Percentiles rank a stretch among this genome's conserved stretches.
phyloP scores from a whole-genome alignment of 2,329 filamentous ascomycete species.

The Arthrocladium fulminans region DNA sequence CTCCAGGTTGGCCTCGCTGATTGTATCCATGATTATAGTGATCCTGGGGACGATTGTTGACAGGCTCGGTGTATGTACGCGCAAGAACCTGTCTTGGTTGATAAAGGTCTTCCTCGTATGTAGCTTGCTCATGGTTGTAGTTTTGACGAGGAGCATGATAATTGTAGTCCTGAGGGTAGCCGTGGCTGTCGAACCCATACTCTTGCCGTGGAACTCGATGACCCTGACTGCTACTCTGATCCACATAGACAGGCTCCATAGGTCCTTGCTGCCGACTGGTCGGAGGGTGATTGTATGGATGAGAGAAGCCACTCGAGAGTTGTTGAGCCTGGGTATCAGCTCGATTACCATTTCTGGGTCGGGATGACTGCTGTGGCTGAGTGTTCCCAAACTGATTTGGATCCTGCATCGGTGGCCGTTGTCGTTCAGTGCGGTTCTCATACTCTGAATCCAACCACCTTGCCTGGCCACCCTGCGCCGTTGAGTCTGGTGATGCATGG shows the following conservation, averaged over 20 bases:
- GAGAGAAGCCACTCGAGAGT: not conserved
- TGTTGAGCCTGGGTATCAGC: not conserved
- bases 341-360: constrained; percentile 19
- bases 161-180: constrained; percentile 1
- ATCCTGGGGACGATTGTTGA: constrained; percentile 11
- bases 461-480: not conserved
- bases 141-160: not conserved
- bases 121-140: not conserved
- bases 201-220: constrained; percentile 13
- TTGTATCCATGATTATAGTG: constrained; percentile 15
- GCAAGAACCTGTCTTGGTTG: not conserved
- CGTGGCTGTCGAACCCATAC: constrained; percentile 8
- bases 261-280: not conserved
- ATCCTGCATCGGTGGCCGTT: not conserved
- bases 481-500: not conserved
- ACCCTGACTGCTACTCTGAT: not conserved
- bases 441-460: not conserved
- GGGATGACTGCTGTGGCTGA: constrained; percentile 13
- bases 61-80: constrained; percentile 3
- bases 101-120: not conserved
- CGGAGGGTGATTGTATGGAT: constrained; percentile 1
- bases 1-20: constrained; percentile 9
- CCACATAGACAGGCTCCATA: not conserved
- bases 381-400: not conserved
- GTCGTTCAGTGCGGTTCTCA: not conserved